Evolutionary conservation across 306 rosid genomes (phyloP).

Genomic region (Trifolium subterraneum): DNA sequence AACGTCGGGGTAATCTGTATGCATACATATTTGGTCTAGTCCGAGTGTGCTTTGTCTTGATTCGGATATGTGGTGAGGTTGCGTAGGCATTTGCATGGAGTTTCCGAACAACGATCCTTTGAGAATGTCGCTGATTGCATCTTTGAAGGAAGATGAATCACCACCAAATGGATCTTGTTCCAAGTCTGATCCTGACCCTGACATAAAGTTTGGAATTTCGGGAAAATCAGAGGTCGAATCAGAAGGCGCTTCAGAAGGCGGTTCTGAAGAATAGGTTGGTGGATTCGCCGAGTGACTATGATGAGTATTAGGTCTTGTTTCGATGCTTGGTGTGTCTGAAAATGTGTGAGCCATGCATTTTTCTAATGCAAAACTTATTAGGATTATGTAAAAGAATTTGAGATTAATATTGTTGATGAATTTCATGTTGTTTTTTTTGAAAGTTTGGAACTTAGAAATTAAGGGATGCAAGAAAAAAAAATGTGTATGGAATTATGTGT

Average conservation of each 20-base stretch:
- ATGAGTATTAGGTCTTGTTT: not conserved
- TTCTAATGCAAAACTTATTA: not conserved
- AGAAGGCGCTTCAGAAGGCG: not conserved
- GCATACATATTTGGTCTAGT: slow-evolving; percentile 10
- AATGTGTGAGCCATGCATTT: slow-evolving; percentile 17
- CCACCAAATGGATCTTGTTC: not conserved
- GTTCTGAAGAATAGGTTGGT: not conserved
- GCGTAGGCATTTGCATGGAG: not conserved
- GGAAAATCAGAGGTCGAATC: not conserved
- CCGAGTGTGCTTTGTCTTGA: not conserved
- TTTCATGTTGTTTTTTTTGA: slow-evolving; percentile 26
- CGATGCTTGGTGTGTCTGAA: not conserved
- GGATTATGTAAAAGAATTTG: not conserved
- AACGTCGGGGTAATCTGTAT: slow-evolving; percentile 37
- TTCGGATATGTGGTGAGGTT: not conserved
- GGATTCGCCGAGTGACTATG: not conserved
- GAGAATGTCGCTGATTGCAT: slow-evolving; percentile 18
- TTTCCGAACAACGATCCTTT: not conserved
- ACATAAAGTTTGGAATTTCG: no score
- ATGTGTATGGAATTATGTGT: slow-evolving; percentile 6
- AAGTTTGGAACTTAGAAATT: not conserved
- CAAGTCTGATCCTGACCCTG: no score
- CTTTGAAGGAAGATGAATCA: not conserved
- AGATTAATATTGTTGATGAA: slow-evolving; percentile 8
- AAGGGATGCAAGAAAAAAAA: not conserved